Base-by-base conservation (phyloP, 306 rosid genomes). In the Cotoneaster glaucophyllus region DNA sequence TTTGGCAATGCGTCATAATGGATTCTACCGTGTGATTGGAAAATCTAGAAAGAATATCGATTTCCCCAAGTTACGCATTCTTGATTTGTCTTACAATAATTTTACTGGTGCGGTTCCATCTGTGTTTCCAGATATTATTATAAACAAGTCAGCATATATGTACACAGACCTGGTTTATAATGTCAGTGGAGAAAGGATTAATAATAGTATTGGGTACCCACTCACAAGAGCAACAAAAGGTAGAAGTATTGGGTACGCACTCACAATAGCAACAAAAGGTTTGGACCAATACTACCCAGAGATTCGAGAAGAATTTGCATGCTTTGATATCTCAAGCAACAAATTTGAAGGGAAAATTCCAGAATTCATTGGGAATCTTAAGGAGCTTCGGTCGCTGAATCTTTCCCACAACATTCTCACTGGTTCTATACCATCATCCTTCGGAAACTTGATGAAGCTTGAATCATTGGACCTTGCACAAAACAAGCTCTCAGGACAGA, bases 151-250 rank as follows among this genome's bases (percentile, higher is more conserved):
- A 22, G 1, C 13, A 3, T 68, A 68, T 25, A 68, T 68, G 72
- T 3, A 0, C 5, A 25, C 67, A 62, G 7, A 3, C 64, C 6
- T 58, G 4, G 2, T 0, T 58, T 24, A 24, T 58, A 2, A 58
- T 0, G 64, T 2, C 18, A 11, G 2, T 12, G 17, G 25, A 11
- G 0, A n/a, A n/a, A n/a, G n/a, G n/a, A n/a, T n/a, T n/a, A n/a
- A n/a, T 11, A 1, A 0, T 0, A 0, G 2, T 58, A 7, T 0
- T 12, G 34, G 0, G 0, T 61, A 58, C 15, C 0, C 7, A 11
- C 2, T 61, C 66, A 61, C n/a, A 5, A 25, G 25, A 11, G 0
- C 1, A 4, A 0, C 0, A 6, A n/a, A n/a, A n/a, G n/a, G n/a
- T 11, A 1, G 0, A 0, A 0, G 2, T 58, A 7, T 0, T 12